phyloP scores from a whole-genome alignment of 1,139 yeast genomes.

The Hemisphaericaspora lyxosophila region DNA sequence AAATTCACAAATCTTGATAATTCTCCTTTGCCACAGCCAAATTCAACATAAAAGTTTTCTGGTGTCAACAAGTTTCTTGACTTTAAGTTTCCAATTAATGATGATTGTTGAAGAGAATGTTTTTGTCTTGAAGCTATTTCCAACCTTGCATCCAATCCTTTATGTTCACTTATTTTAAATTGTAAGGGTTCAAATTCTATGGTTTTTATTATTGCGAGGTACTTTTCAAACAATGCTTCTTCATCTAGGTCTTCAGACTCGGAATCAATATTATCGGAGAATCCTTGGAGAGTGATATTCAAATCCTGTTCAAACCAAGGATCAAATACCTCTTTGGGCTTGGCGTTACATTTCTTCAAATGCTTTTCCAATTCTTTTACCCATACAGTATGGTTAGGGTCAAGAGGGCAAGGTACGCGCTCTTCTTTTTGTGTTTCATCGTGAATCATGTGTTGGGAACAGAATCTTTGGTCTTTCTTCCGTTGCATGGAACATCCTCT shows the following conservation, averaged over 20 bases:
- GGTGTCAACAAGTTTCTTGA: conserved; percentile 38
- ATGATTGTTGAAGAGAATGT: conserved; percentile 81
- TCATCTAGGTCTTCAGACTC: conserved; percentile 14
- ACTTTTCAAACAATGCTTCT: conserved; percentile 21
- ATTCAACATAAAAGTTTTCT: conserved; percentile 58
- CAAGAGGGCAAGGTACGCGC: conserved; percentile 76
- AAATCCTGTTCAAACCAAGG: conserved; percentile 45
- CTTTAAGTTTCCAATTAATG: conserved; percentile 70
- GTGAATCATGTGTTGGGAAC: conserved; percentile 59
- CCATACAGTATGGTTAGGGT: conserved; percentile 75
- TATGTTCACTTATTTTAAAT: conserved; percentile 19
- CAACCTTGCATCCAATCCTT: conserved; percentile 38
- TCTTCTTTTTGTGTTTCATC: conserved; percentile 18
- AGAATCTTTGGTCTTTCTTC: conserved; percentile 47
- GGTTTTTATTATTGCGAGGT: conserved; percentile 30
- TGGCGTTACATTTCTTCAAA: conserved; percentile 59
- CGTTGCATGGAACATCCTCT: conserved; percentile 65
- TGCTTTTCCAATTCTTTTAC: conserved; percentile 56
- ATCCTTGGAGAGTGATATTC: conserved; percentile 24
- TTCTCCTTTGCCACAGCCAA: conserved; percentile 92
- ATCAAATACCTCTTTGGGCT: conserved; percentile 30
- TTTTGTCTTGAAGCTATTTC: conserved; percentile 57
- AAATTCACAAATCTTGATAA: conserved; percentile 66
- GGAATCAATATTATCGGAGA: conserved; percentile 17
- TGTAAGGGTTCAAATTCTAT: conserved; percentile 15